These are phyloP conservation scores for Galeopsis tetrahit DNA, from an alignment of 257 asterid genomes.

Conservation along the genomic window DNA sequence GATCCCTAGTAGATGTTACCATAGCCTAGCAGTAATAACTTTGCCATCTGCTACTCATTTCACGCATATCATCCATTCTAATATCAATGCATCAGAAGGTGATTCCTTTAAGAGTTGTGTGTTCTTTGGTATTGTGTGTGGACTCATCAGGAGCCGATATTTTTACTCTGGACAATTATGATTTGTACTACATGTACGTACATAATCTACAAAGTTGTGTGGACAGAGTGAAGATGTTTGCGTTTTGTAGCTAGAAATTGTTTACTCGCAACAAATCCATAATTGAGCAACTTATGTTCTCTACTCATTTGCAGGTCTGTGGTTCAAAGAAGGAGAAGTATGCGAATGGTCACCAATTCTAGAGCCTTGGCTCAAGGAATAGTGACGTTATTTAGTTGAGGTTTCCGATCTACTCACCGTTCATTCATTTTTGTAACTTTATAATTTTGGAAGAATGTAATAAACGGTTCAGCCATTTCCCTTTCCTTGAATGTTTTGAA, in stretches of 20 bases:
- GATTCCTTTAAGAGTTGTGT: not conserved
- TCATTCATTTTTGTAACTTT: conserved; percentile 35
- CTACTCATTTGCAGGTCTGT: conserved; percentile 55
- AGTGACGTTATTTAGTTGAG: conserved; percentile 27
- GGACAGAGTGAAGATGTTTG: not conserved
- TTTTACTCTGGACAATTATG: not conserved
- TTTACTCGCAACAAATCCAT: too few species aligned
- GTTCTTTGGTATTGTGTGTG: not conserved
- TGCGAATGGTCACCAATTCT: conserved; percentile 68
- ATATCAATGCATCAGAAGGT: not conserved
- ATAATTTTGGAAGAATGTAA: conserved; percentile 26
- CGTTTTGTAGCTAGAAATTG: too few species aligned
- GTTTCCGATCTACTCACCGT: conserved; percentile 30
- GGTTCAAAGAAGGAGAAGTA: conserved; percentile 83
- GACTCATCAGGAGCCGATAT: too few species aligned
- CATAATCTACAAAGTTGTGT: not conserved
- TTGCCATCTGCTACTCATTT: not conserved
- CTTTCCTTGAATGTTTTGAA: conserved; percentile 1
- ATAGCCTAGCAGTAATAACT: not conserved
- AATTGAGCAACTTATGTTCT: not conserved
- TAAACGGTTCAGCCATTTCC: conserved; percentile 19
- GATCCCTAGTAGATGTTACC: not conserved
- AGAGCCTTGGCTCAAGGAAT: conserved; percentile 80
- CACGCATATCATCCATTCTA: not conserved
- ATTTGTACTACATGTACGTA: not conserved